phyloP scores from a whole-genome alignment of 306 rosid species.

The Cucurbita ficifolia region DNA sequence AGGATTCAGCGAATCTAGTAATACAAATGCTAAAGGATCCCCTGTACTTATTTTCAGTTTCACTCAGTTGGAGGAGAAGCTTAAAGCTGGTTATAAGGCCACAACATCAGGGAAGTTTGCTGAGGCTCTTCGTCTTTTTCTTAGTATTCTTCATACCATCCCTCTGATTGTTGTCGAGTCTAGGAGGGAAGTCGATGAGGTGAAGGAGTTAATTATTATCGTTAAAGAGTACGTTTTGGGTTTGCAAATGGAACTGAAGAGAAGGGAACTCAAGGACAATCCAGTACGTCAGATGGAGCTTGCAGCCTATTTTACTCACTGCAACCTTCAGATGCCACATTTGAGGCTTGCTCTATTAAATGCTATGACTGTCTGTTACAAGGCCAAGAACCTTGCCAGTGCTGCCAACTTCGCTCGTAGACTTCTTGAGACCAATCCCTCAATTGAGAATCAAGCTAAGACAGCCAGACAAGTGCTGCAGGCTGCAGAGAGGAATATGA shows the following conservation, averaged over 20 bases:
- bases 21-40: slow-evolving; percentile 58
- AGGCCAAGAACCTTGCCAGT: slow-evolving; percentile 69
- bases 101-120: slow-evolving; percentile 66
- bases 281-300: slow-evolving; percentile 83
- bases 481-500: slow-evolving; percentile 86
- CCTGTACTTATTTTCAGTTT: slow-evolving; percentile 63
- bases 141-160: slow-evolving; percentile 58
- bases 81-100: slow-evolving; percentile 74
- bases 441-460: slow-evolving; percentile 65
- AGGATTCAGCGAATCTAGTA: slow-evolving; percentile 61
- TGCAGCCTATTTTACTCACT: slow-evolving; percentile 92
- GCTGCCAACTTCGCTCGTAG: slow-evolving; percentile 83
- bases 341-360: slow-evolving; percentile 68
- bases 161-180: slow-evolving; percentile 80
- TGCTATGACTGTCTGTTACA: slow-evolving; percentile 64
- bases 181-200: slow-evolving; percentile 90
- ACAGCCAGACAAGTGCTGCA: slow-evolving; percentile 75
- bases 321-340: slow-evolving; percentile 91
- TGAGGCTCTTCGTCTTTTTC: slow-evolving; percentile 55
- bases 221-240: slow-evolving; percentile 80
- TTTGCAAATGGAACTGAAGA: slow-evolving; percentile 70
- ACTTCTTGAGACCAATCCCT: slow-evolving; percentile 77
- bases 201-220: slow-evolving; percentile 63
- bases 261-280: slow-evolving; percentile 55
- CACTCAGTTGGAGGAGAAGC: slow-evolving; percentile 72